Evolutionary conservation across 2,329 filamentous ascomycete species (phyloP), one percentile per base, ranked within the genome.

Genomic region (Fusarium nodosum): DNA sequence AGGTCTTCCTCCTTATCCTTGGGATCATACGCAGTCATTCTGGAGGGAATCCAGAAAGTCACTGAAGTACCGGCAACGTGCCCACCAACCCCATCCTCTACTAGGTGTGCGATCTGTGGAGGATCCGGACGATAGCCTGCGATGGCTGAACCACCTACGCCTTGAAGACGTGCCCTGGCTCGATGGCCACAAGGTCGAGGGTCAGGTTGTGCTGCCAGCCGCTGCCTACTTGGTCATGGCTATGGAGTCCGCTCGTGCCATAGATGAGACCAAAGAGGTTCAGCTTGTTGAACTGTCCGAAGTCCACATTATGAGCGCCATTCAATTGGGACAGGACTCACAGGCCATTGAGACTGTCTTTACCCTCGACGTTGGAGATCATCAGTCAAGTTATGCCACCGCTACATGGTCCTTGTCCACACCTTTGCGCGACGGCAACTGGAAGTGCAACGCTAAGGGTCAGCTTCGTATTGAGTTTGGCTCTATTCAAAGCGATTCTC

Each of bases 211-310:
- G 0, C 83, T 82, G 33, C 83, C 83, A 0, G 77, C 69, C 1
- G 76, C 81, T 10, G 79, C 72, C 0, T 83, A 81, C 50, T 34
- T 81, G 0, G 69, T 73, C 5, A 81, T 82, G 76, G 79, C 76
- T 2, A 64, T 81, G 2, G 80, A 82, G 34, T 47, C 72, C 6
- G 64, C 61, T 2, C 58, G 62, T 2, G 56, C 67, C 18, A 60
- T 48, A 8, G 30, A 34, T 36, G 10, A 28, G 20, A 46, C 10
- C 3, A 55, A 46, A 20, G 18, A 18, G 7, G 24, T 46, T 10
- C 41, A 39, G 13, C 41, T 52, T 5, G n/a, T 58, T 10, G 59
- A 62, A 13, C 13, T 58, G 2, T 45, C 39, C 9, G 54, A 60
- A 7, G 51, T 57, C 9, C 18, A 44, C 15, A 55, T 66, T 20